Percentiles rank a stretch among this genome's conserved stretches.
These are phyloP conservation scores for Cutaneotrichosporon sp. DNA, from an alignment of 1,284 basidiomycete genomes.

Conservation along the genomic window DNA sequence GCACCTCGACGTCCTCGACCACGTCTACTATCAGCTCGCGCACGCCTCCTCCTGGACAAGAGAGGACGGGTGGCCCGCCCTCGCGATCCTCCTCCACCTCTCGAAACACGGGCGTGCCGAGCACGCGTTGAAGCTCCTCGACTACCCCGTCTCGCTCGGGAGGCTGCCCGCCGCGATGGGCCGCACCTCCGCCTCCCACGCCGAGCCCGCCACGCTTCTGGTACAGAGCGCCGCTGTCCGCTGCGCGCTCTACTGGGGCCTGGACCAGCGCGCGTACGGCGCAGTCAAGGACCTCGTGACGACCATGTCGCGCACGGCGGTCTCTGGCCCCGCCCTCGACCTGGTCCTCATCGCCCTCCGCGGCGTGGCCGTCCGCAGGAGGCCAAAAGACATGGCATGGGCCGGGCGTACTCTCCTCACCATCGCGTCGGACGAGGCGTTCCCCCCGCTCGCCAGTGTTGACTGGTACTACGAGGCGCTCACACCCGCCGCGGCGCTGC, in stretches of 20 bases:
- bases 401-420: constrained; percentile 13
- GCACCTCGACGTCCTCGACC: constrained; percentile 14
- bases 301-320: constrained; percentile 17
- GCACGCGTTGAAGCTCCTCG: constrained; percentile 24
- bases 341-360: constrained; percentile 20
- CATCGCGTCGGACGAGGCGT: constrained; percentile 17
- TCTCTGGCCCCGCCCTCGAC: constrained; percentile 8
- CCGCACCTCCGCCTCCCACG: constrained; percentile 13
- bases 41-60: constrained; percentile 18
- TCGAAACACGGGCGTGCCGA: constrained; percentile 9
- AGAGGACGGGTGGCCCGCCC: constrained; percentile 23
- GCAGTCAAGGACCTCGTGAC: constrained; percentile 23
- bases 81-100: constrained; percentile 28
- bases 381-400: constrained; percentile 4
- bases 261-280: constrained; percentile 16
- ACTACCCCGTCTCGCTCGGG: constrained; percentile 27
- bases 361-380: neutral
- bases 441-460: constrained; percentile 17
- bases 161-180: constrained; percentile 23
- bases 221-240: constrained; percentile 23
- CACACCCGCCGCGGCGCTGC: constrained; percentile 9
- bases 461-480: constrained; percentile 15
- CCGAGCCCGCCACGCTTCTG: constrained; percentile 21
- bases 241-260: constrained; percentile 19
- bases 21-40: constrained; percentile 27